Evolutionary conservation across 2,329 filamentous ascomycete species (phyloP), one percentile per base, ranked within the genome.

Genomic region (Sporothrix luriei): DNA sequence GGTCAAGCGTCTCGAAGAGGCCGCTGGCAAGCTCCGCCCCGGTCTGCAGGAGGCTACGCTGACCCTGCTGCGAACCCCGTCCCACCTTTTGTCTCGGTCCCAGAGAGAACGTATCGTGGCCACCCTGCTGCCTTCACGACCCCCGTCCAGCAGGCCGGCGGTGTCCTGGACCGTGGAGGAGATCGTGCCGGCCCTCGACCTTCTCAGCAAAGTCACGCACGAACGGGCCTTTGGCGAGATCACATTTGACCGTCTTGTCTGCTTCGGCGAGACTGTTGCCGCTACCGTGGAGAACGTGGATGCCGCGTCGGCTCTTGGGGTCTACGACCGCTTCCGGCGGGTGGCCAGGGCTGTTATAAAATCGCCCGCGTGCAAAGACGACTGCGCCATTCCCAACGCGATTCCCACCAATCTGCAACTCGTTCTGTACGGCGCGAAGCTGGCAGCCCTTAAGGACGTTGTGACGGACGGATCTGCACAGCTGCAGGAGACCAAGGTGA

Each of bases 181-280:
- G 11, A 81, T 79, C 78, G 79, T 77, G 65, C 70, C 78, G 11
- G 73, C 83, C 5, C 76, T 87, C 7, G 79, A 80, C 24, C 73
- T 87, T 62, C 80, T 82, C 72, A 75, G 80, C 2, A 86, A 84
- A 73, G 76, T 86, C 29, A 84, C 86, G 81, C 75, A 77, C 5
- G 79, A 80, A n/a, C 80, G 84, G 0, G 85, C 83, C 0, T 85
- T 85, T 69, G 66, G 21, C 9, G 78, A 76, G 0, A 81, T 86
- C 77, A 74, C 71, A 1, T 86, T 81, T 66, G 72, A 76, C 16
- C 75, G 80, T 21, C 70, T 82, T 6, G 75, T 78, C 11, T 68
- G 73, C 4, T 66, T 81, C 21, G 79, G 77, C 7, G 70, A 76
- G 62, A 38, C 68, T 4, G 68, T 74, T 7, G 7, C 66, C 14